Evolutionary conservation across 768 basidiomycete species (phyloP).

Genomic region (Boletus eberwhitei): DNA sequence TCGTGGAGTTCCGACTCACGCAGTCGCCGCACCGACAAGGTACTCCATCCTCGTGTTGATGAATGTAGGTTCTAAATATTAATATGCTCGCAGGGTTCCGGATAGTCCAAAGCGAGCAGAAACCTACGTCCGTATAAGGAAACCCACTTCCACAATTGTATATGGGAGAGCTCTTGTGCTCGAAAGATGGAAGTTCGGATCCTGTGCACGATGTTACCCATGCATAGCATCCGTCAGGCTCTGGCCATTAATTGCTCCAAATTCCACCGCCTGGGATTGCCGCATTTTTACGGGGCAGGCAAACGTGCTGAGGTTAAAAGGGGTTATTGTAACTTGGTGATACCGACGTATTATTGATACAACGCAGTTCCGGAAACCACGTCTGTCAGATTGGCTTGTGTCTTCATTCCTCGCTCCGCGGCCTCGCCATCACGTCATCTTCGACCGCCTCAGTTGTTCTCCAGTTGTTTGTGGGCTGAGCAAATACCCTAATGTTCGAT

Average conservation of each 20-base stretch:
- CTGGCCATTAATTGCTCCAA: neutral
- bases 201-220: neutral
- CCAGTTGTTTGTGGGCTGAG: too few relatives aligned
- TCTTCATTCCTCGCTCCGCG: neutral
- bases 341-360: too few relatives aligned
- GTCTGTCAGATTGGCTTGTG: neutral
- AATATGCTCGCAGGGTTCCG: slow-evolving; percentile 11
- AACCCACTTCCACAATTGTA: neutral
- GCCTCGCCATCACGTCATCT: neutral
- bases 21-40: slow-evolving; percentile 20
- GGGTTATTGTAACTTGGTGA: neutral
- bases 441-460: neutral
- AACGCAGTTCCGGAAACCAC: neutral
- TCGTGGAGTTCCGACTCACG: slow-evolving; percentile 20
- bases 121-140: neutral
- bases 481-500: neutral
- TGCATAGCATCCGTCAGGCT: neutral
- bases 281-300: neutral
- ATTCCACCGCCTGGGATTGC: neutral
- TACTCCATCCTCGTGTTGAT: slow-evolving; percentile 1
- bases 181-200: neutral
- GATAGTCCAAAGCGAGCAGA: slow-evolving; percentile 19
- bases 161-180: neutral
- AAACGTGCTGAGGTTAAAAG: neutral
- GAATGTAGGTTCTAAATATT: neutral